A percentile compares a stretch with the other conserved stretches of the same genome.
phyloP scores from a whole-genome alignment of 2,329 filamentous ascomycete species.

The Cladosporium sp. region DNA sequence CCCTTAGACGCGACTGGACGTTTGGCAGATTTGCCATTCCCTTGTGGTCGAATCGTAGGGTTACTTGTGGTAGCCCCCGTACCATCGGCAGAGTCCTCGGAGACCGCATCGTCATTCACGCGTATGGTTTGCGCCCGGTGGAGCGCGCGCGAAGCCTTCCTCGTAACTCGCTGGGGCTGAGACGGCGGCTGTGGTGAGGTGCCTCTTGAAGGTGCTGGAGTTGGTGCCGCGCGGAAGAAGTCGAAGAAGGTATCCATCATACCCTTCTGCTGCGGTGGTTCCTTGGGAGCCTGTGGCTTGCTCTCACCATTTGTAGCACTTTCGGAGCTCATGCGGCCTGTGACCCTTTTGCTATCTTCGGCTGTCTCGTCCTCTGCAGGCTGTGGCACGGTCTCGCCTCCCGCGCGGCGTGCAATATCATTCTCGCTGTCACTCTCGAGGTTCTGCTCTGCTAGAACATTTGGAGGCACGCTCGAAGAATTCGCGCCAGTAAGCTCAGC shows the following conservation, averaged over 20 bases:
- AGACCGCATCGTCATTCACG: conserved; percentile 36
- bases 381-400: conserved; percentile 61
- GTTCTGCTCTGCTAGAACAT: conserved; percentile 28
- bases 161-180: conserved; percentile 20
- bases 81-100: conserved; percentile 28
- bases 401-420: conserved; percentile 31
- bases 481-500: conserved; percentile 79
- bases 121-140: conserved; percentile 72
- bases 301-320: conserved; percentile 50
- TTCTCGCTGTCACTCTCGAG: conserved; percentile 32
- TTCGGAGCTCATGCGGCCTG: conserved; percentile 33
- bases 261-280: conserved; percentile 40
- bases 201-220: conserved; percentile 53
- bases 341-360: conserved; percentile 55
- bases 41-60: conserved; percentile 35
- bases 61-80: conserved; percentile 32
- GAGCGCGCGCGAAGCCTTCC: conserved; percentile 40
- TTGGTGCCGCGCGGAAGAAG: conserved; percentile 63
- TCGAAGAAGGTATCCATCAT: conserved; percentile 63
- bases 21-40: conserved; percentile 32
- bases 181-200: conserved; percentile 44
- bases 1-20: conserved; percentile 52
- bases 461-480: conserved; percentile 55
- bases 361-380: conserved; percentile 66
- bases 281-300: conserved; percentile 25